Evolutionary conservation across 805 yeast species (phyloP), one percentile per base, ranked within the genome.

Genomic region (Aciculoconidium aculeatum): DNA sequence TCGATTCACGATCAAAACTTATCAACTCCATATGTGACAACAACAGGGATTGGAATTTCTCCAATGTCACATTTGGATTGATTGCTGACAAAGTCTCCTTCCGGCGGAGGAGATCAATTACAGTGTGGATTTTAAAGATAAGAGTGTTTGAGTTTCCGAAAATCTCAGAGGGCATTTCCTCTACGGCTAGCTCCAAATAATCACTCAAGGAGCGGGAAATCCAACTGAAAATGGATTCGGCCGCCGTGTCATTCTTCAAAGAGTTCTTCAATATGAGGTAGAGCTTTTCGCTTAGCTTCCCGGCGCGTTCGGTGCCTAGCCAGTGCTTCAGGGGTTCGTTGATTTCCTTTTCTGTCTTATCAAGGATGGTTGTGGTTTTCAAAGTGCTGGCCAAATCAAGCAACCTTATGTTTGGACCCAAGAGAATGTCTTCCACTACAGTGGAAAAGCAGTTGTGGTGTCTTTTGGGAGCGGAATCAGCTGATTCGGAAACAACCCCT

Each of bases 331-430:
- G 13, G 4, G 32, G 28, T 4, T 19, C 27, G 16, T 13, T 21
- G 13, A 23, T 14, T 3, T 28, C 31, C 13, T 24, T 21, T 17
- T 49, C 51, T 13, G 45, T 31, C 6, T 31, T 32, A n/a, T 31
- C 34, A 5, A 51, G 27, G 17, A 49, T 24, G 9, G 28, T 38
- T 9, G 41, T 27, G 4, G 58, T 49, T 11, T 35, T 32, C 23
- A 37, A 19, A n/a, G 22, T 28, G 12, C 18, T 6, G 4, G 49
- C 34, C n/a, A 32, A 27, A 6, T 33, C 38, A 17, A 30, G 37
- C 1, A 28, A 21, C 10, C 34, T 13, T n/a, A 35, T 23, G 11
- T 41, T 28, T 1, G 57, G 49, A 3, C 51, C 53, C 21, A 51
- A 33, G 11, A 53, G 37, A 12, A 44, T 30, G 6, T 31, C 30